Evolutionary conservation across 2,329 filamentous ascomycete genomes (phyloP).

Genomic region (Beauveria caledonica): DNA sequence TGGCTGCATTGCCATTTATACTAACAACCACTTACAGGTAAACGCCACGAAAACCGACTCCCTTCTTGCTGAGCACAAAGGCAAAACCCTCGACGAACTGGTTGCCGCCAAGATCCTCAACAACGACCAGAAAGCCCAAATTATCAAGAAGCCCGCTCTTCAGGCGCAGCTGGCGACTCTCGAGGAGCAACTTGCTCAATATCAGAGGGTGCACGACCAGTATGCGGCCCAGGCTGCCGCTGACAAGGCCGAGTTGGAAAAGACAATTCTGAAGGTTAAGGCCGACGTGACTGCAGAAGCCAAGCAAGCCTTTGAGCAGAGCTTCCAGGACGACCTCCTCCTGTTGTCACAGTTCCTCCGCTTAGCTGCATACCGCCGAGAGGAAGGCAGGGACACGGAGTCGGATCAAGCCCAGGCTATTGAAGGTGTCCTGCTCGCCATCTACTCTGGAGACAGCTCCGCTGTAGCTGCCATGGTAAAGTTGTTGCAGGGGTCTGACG

Average conservation of each 20-base stretch:
- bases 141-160: conserved; percentile 67
- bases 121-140: conserved; percentile 67
- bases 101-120: conserved; percentile 68
- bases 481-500: conserved; percentile 63
- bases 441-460: conserved; percentile 69
- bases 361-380: conserved; percentile 66
- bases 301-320: conserved; percentile 42
- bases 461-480: conserved; percentile 70
- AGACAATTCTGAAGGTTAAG: conserved; percentile 48
- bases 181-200: conserved; percentile 66
- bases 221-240: conserved; percentile 53
- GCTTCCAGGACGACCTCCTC: conserved; percentile 57
- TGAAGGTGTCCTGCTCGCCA: conserved; percentile 68
- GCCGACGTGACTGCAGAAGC: conserved; percentile 43
- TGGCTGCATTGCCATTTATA: not conserved
- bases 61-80: conserved; percentile 60
- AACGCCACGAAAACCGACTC: conserved; percentile 65
- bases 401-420: conserved; percentile 71
- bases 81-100: conserved; percentile 64
- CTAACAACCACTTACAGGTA: conserved; percentile 35
- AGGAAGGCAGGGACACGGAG: conserved; percentile 56
- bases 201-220: conserved; percentile 68
- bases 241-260: conserved; percentile 54
- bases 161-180: conserved; percentile 59
- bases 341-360: conserved; percentile 72